A percentile compares a stretch with the other conserved stretches of the same genome.
Conservation (phyloP, 1,284 basidiomycete species). For the Cutaneotrichosporon sp. region DNA sequence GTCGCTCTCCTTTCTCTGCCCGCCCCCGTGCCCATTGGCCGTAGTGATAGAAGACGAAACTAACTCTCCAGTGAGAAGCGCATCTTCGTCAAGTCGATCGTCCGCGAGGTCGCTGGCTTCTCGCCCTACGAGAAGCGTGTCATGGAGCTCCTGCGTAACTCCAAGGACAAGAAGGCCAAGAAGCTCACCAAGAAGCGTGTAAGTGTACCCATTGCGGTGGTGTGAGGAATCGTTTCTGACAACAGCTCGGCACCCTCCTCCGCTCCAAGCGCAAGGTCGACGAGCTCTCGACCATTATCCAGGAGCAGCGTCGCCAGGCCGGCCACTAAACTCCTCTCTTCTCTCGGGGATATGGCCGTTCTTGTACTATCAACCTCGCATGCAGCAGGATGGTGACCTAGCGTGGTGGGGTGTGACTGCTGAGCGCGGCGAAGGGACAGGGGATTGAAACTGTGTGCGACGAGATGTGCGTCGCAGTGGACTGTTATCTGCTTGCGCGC, state of each 20-base stretch:
- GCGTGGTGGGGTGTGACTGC: no score
- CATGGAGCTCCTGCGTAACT: conserved; percentile 98
- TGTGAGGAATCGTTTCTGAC: neutral
- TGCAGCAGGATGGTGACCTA: conserved; percentile 16
- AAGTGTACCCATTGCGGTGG: conserved; percentile 40
- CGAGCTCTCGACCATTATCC: conserved; percentile 84
- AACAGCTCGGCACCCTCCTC: conserved; percentile 84
- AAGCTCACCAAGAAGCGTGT: conserved; percentile 98
- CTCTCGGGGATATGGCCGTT: conserved; percentile 3
- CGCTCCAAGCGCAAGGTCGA: conserved; percentile 97
- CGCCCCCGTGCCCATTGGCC: neutral
- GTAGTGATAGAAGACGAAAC: neutral
- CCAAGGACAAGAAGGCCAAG: conserved; percentile 98
- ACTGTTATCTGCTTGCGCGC: no score
- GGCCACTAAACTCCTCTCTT: conserved; percentile 42
- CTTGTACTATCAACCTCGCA: conserved; percentile 15
- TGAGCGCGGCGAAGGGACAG: neutral
- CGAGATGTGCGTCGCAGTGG: no score
- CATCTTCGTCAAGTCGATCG: conserved; percentile 82
- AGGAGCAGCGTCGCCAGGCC: conserved; percentile 53
- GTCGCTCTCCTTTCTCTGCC: neutral
- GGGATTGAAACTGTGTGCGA: neutral
- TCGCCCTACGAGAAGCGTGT: conserved; percentile 98
- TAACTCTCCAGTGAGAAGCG: conserved; percentile 56
- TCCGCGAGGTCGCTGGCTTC: conserved; percentile 95